These are phyloP conservation scores for Aulographum hederae DNA, from an alignment of 2,329 filamentous ascomycete genomes.

Conservation along the genomic window DNA sequence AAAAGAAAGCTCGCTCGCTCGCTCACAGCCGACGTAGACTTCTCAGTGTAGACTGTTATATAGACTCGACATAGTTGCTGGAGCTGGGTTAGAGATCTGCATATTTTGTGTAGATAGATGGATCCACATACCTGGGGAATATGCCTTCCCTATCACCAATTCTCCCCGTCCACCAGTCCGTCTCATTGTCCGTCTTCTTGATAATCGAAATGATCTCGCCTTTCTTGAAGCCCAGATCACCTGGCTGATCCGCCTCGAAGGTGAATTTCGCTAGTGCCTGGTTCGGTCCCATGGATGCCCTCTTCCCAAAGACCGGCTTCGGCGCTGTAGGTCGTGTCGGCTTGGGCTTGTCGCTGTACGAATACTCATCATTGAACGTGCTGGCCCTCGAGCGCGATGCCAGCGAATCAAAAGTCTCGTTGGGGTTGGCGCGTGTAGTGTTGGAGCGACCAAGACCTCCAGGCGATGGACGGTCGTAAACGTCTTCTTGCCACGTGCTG, in stretches of 20 bases:
- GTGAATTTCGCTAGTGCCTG: constrained; percentile 84
- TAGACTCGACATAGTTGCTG: constrained; percentile 23
- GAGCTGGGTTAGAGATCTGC: constrained; percentile 2
- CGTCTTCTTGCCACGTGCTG: constrained; percentile 58
- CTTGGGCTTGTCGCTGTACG: constrained; percentile 36
- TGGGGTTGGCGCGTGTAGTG: constrained; percentile 21
- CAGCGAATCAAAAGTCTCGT: constrained; percentile 30
- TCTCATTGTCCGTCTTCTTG: constrained; percentile 84
- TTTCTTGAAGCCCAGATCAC: constrained; percentile 91
- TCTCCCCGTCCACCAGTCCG: constrained; percentile 95
- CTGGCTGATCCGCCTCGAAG: constrained; percentile 85
- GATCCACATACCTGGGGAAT: constrained; percentile 51
- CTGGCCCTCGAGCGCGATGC: constrained; percentile 16
- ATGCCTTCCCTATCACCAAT: constrained; percentile 75
- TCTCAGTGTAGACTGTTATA: constrained; percentile 9
- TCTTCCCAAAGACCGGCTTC: constrained; percentile 62
- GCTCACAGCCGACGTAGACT: background rate
- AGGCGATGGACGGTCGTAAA: constrained; percentile 42
- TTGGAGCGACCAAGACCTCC: constrained; percentile 25
- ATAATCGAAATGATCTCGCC: constrained; percentile 88
- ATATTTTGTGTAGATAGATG: constrained; percentile 1
- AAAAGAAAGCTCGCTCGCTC: background rate
- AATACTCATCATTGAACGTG: constrained; percentile 29
- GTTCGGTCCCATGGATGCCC: constrained; percentile 35
- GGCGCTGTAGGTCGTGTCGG: constrained; percentile 71